These are phyloP conservation scores for Albifimbria verrucaria DNA, from an alignment of 2,329 filamentous ascomycete genomes.

Conservation along the genomic window DNA sequence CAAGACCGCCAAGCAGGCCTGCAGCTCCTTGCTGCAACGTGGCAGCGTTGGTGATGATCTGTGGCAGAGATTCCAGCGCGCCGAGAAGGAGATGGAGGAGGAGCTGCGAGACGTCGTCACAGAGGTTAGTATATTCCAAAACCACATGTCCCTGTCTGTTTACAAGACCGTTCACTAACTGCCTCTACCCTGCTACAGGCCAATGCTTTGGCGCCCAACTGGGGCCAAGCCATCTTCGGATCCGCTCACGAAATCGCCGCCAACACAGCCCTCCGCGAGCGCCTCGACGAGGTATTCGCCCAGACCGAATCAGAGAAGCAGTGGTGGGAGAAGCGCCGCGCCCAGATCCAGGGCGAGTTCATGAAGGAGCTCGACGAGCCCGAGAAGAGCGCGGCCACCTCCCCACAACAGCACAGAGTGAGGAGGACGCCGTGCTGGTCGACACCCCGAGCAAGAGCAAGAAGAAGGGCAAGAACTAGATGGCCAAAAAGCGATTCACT, in stretches of 20 bases:
- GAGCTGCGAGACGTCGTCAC: conserved; percentile 91
- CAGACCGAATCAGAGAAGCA: conserved; percentile 72
- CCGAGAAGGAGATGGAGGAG: conserved; percentile 96
- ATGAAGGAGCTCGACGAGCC: conserved; percentile 79
- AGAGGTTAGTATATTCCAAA: conserved; percentile 58
- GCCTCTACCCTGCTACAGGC: conserved; percentile 67
- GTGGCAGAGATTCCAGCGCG: conserved; percentile 86
- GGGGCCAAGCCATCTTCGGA: conserved; percentile 96
- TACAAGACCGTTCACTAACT: neutral
- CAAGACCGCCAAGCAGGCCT: conserved; percentile 81
- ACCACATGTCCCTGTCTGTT: neutral
- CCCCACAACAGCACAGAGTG: conserved; percentile 27
- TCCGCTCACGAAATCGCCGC: conserved; percentile 93
- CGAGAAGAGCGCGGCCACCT: conserved; percentile 36
- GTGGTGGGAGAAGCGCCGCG: conserved; percentile 88
- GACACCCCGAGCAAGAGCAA: conserved; percentile 56
- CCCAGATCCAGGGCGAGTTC: conserved; percentile 70
- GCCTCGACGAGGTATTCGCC: conserved; percentile 70
- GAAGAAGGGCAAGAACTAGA: conserved; percentile 60
- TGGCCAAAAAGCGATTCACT: neutral
- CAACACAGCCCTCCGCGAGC: conserved; percentile 72
- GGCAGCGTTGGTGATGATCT: conserved; percentile 95
- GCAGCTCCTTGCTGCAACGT: conserved; percentile 77
- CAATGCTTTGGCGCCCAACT: conserved; percentile 82
- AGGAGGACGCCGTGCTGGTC: conserved; percentile 65